Evolutionary conservation across 352 stramenopile genomes (phyloP), one percentile per base, ranked within the genome.

Genomic region (Pythium biforme): DNA sequence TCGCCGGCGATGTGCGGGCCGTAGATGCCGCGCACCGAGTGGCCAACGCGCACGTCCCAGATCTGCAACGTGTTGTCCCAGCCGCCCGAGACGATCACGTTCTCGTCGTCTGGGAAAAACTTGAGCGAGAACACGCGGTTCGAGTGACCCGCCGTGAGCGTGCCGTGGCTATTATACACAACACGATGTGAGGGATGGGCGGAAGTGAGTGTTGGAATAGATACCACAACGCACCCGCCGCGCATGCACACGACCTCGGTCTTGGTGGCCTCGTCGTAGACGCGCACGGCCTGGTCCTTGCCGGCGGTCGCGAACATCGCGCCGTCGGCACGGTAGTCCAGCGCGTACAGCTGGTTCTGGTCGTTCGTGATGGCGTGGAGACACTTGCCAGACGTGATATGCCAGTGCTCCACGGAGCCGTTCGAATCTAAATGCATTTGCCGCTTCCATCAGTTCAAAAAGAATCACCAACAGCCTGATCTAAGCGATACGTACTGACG

Each of bases 1-100:
- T 92, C 83, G 26, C 83, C 83, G 11, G 83, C 83, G 22, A 97
- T 82, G 51, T 97, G 90, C n/a, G 91, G 91, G 0, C 91, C 91
- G 64, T 95, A 97, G 64, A 97, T 95, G 29, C 79, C 82, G 34
- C 87, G 87, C 37, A 96, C 90, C 6, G 89, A 92, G 66, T 95
- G 70, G n/a, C 88, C 89, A 7, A 74, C 77, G 33, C 91, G 81
- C 25, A 92, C 61, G 57, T 97, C 91, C 91, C 91, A 97, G 66
- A 97, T 95, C 76, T 97, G 91, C 2, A 97, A 66, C 39, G 89
- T 97, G 80, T 97, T 97, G 69, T 97, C 91, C 91, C 91, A 97
- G 22, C 91, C 90, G 11, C 90, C 91, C 8, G 86, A 94, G 14
- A 97, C 62, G 37, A 96, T 72, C 48, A 76, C 75, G 76, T 94